A percentile compares a stretch with the other conserved stretches of the same genome.
These are phyloP conservation scores for Dictyostelium intermedium DNA, from an alignment of 78 protist species.

Conservation along the genomic window DNA sequence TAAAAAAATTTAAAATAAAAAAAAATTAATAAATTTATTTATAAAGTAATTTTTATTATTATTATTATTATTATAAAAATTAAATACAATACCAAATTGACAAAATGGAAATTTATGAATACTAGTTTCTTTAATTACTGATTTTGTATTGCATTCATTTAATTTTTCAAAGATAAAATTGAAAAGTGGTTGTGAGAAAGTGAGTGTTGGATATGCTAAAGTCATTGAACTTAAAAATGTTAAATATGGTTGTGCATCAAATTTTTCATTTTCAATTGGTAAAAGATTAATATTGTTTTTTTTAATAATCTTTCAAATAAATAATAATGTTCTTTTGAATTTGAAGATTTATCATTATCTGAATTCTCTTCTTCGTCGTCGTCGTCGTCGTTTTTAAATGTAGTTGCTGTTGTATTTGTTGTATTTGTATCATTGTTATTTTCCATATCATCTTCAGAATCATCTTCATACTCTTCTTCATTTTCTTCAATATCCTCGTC, in stretches of 20 bases:
- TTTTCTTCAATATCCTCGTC: neutral
- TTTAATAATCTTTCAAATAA: neutral
- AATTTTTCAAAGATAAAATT: neutral
- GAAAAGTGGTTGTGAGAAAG: neutral
- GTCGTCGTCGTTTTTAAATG: neutral
- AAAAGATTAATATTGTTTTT: neutral
- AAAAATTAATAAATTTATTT: neutral
- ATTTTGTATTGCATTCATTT: neutral
- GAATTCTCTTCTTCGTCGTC: neutral
- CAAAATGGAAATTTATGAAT: constrained; percentile 51
- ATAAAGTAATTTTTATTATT: neutral
- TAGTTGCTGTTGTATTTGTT: too few species aligned
- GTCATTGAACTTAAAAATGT: neutral
- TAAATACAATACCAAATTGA: constrained; percentile 46
- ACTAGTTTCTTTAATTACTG: neutral
- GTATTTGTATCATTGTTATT: neutral
- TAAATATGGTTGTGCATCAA: neutral
- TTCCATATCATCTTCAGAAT: neutral
- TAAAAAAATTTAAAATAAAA: neutral
- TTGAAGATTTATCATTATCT: neutral
- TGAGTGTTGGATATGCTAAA: neutral
- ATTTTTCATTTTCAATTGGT: neutral
- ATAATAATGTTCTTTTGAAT: neutral
- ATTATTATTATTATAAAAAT: neutral
- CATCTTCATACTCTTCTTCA: neutral